Conservation (phyloP, 2,329 filamentous ascomycete species). For the Sordariomycetes sp. region DNA sequence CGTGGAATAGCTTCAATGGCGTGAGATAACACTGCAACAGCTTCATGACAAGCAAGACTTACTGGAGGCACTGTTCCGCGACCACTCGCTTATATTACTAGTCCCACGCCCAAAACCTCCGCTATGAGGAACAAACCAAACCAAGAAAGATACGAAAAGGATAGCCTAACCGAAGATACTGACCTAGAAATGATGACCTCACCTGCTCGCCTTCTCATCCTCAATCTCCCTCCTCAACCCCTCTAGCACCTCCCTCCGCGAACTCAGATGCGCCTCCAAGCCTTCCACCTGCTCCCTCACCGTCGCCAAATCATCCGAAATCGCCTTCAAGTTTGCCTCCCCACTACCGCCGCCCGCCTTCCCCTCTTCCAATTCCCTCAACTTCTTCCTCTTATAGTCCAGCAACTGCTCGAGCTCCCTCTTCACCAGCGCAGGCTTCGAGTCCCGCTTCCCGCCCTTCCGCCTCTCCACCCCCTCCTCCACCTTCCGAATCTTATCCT, state of each 20-base stretch:
- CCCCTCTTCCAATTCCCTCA: conserved; percentile 63
- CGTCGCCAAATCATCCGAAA: conserved; percentile 74
- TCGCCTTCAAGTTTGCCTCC: conserved; percentile 53
- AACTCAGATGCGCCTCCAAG: conserved; percentile 67
- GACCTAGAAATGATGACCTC: conserved; percentile 3
- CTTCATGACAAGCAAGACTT: background rate
- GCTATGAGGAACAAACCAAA: background rate
- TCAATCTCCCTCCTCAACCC: conserved; percentile 75
- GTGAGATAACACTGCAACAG: background rate
- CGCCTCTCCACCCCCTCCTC: conserved; percentile 59
- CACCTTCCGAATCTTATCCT: conserved; percentile 74
- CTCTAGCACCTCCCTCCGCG: conserved; percentile 61
- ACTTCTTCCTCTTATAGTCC: conserved; percentile 80
- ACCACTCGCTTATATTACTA: background rate
- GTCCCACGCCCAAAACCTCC: background rate
- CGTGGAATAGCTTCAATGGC: background rate
- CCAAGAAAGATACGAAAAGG: too few relatives aligned
- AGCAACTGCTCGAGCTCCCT: conserved; percentile 85
- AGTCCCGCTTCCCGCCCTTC: conserved; percentile 52
- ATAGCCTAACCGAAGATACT: conserved; percentile 1
- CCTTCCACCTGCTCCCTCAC: conserved; percentile 94
- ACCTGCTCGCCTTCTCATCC: conserved; percentile 57
- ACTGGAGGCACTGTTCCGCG: background rate
- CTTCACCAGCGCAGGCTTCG: conserved; percentile 84
- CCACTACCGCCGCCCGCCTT: conserved; percentile 56